Base-by-base conservation (phyloP, 2,329 filamentous ascomycete genomes). In the Emmonsiellopsis sp. region DNA sequence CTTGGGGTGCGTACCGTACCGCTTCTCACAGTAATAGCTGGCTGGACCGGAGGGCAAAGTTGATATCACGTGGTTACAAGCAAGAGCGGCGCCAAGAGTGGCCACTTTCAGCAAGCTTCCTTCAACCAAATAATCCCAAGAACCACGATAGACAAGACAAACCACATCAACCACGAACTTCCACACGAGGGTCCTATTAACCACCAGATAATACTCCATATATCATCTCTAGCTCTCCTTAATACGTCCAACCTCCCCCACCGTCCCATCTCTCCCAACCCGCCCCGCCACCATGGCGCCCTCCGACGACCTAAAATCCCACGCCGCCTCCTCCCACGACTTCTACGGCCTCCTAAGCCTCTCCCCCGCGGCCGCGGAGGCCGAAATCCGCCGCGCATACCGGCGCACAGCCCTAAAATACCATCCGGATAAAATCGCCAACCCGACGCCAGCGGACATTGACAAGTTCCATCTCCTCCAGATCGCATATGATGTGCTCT, bases 361-460 rank as follows among this genome's bases (percentile, higher is more conserved):
- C 49, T 75, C 82, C 53, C 76, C 82, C 17, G 78, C 83, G 14
- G 81, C 85, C 0, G 72, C 78, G 17, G 84, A 86, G 53, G 73
- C 82, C n/a, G 86, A 90, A 57, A 85, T 95, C 63, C 85, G 88
- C 58, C 84, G 86, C 60, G 89, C 88, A 44, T 96, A 92, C 77
- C 83, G 89, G 55, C 87, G 88, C 62, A 84, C 85, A 33, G 89
- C 89, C 3, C 77, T 95, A n/a, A 89, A 88, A 64, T 89, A 91
- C 74, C 92, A 97, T 69, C 92, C 92, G 1, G 92, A 97, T 77
- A 95, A 96, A 73, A 84, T 91, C 53, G 81, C 84, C 58, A 82
- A 81, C 51, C 74, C 78, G 39, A 88, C 86, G 3, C 70, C 73
- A 5, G 72, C 73, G 62, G 88, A 93, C 60, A 78, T 88, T 45